Evolutionary conservation across 192 early-diverging fungal species (phyloP).

Genomic region (Fimicolochytrium jonesii): DNA sequence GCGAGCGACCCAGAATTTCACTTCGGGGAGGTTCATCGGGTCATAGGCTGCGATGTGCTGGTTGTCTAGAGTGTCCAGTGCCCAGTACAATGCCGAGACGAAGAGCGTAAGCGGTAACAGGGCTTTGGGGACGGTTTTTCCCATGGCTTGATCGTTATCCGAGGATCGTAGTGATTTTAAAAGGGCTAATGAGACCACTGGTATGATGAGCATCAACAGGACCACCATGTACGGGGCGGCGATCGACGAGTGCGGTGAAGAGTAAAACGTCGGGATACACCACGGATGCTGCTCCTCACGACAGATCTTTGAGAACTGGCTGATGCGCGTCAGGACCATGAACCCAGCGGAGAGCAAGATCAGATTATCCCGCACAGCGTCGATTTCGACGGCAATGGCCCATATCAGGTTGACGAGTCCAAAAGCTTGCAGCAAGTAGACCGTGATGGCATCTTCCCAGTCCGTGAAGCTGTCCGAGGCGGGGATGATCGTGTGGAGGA

Average conservation of each 20-base stretch:
- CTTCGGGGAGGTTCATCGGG: not conserved
- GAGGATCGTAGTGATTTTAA: slow-evolving; percentile 38
- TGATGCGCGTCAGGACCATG: slow-evolving; percentile 55
- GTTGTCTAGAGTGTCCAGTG: slow-evolving; percentile 41
- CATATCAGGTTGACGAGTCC: slow-evolving; percentile 38
- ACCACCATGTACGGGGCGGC: slow-evolving; percentile 47
- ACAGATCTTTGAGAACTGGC: slow-evolving; percentile 67
- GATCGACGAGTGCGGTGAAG: slow-evolving; percentile 47
- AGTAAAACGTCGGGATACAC: slow-evolving; percentile 81
- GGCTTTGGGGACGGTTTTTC: slow-evolving; percentile 8
- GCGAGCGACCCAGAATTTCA: slow-evolving; percentile 38
- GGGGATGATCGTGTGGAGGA: slow-evolving; percentile 62
- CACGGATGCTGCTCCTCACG: slow-evolving; percentile 81
- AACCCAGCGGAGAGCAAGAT: slow-evolving; percentile 20
- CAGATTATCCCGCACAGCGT: slow-evolving; percentile 16
- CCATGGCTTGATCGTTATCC: slow-evolving; percentile 46
- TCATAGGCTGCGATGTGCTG: slow-evolving; percentile 11
- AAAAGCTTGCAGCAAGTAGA: slow-evolving; percentile 66
- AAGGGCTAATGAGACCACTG: slow-evolving; percentile 39
- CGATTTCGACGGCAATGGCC: slow-evolving; percentile 18
- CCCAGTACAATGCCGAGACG: slow-evolving; percentile 39
- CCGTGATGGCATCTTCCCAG: slow-evolving; percentile 74
- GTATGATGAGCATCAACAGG: slow-evolving; percentile 32
- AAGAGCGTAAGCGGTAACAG: slow-evolving; percentile 23
- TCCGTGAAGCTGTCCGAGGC: slow-evolving; percentile 89